Base-by-base conservation (phyloP, 495 filamentous ascomycete genomes). In the Pseudoneurospora amorphoporcata region DNA sequence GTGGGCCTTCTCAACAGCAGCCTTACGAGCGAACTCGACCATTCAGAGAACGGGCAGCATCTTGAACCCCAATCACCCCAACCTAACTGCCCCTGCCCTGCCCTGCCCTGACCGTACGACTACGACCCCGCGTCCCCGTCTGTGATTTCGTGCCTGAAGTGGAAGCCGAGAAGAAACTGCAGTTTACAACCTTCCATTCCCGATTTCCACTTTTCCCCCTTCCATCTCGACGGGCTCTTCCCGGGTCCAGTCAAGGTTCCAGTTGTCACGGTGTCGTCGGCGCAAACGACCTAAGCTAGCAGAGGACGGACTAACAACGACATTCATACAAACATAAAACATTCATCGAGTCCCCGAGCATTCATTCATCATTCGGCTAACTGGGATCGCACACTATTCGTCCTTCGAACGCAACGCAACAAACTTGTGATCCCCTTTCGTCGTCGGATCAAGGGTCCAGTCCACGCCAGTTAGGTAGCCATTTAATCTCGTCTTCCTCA, bases 41-140 rank as follows among this genome's bases (percentile, higher is more conserved):
- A 65, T 8, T 65, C 53, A 65, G 23, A 61, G 23, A 61, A 29
- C 23, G 12, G 9, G 6, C 53, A 32, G 53, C 53, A 6, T 65
- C 29, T 35, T 35, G 53, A 65, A 17, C 53, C 53, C 53, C 53
- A 61, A 61, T 61, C 10, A 58, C 47, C 47, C 47, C 43, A 71
- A 71, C 47, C 47, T 32, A 71, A 71, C 37, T 68, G 32, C 14
- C 47, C 38, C 35, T 53, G 70, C 70, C 37, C 32, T 68, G 70
- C 70, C 70, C 70, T 71, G 17, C 70, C 70, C 38, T 71, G 53
- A 61, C 53, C 53, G 53, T 39, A 61, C 70, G 35, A 45, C 70
- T 39, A 61, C 70, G 35, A 45, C 70, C 70, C 70, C 70, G 61
- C 70, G 70, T 35, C 70, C 70, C 40, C 70, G 70, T 35, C 68